Percentiles rank a stretch among this genome's conserved stretches.
These are phyloP conservation scores for Leptomonas pyrrhocoris DNA, from an alignment of 208 protist species.

Conservation along the genomic window DNA sequence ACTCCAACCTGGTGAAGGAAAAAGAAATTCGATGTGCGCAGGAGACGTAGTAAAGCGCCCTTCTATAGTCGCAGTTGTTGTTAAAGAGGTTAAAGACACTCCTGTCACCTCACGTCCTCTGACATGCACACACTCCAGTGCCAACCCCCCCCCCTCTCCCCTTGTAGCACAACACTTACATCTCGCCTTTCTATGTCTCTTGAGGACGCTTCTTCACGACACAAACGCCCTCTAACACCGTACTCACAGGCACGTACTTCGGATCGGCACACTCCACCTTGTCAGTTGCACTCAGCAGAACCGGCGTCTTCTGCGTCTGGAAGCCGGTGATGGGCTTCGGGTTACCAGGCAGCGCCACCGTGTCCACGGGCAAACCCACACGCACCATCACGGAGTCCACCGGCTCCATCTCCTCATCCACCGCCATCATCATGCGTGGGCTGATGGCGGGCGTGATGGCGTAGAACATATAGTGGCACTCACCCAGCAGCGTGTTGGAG, in stretches of 20 bases:
- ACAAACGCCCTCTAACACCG: conserved; percentile 87
- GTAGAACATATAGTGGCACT: conserved; percentile 98
- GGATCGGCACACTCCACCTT: conserved; percentile 97
- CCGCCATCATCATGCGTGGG: conserved; percentile 97
- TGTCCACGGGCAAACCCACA: conserved; percentile 94
- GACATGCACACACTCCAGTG: no score
- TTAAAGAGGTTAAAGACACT: no score
- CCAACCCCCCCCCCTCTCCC: no score
- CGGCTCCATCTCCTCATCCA: conserved; percentile 95
- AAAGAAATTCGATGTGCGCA: no score
- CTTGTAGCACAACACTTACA: no score
- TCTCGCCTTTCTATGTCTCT: conserved; percentile 11
- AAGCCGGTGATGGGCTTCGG: conserved; percentile 99
- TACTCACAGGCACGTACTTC: conserved; percentile 83
- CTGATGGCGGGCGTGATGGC: conserved; percentile 92
- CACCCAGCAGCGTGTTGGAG: conserved; percentile 90
- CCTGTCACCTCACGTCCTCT: no score
- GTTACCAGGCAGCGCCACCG: conserved; percentile 97
- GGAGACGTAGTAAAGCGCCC: no score
- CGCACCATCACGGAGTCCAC: conserved; percentile 92
- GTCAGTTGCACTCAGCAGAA: conserved; percentile 96
- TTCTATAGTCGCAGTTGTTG: no score
- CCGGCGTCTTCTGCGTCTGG: conserved; percentile 99
- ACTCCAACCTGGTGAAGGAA: no score
- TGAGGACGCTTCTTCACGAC: conserved; percentile 78